phyloP scores from a whole-genome alignment of 805 yeast species.

The Ogataea dorogensis region DNA sequence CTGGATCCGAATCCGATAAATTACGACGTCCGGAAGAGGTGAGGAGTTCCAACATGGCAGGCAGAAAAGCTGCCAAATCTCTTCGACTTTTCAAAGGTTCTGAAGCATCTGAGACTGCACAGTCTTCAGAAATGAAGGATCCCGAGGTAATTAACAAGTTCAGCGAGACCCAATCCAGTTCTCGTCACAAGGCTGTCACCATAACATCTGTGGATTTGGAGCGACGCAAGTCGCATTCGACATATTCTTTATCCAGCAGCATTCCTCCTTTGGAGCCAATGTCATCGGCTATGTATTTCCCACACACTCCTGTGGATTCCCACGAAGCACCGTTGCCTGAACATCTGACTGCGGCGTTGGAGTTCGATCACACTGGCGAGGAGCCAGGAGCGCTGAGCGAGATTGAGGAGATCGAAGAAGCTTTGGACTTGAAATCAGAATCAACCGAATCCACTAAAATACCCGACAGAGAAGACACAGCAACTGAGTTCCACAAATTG shows the following conservation, averaged over 20 bases:
- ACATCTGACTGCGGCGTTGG: slow-evolving; percentile 50
- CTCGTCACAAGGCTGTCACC: slow-evolving; percentile 15
- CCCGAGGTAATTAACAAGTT: slow-evolving; percentile 2
- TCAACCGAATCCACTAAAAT: slow-evolving; percentile 1
- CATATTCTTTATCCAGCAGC: slow-evolving; percentile 9
- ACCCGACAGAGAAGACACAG: slow-evolving; percentile 1
- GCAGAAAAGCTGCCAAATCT: slow-evolving; percentile 59
- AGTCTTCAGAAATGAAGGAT: slow-evolving; percentile 2
- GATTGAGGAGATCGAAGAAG: slow-evolving; percentile 27
- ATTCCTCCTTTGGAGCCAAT: slow-evolving; percentile 50
- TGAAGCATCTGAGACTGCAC: slow-evolving; percentile 25
- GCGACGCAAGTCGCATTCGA: slow-evolving; percentile 9
- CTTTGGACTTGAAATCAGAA: slow-evolving; percentile 17
- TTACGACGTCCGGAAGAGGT: slow-evolving; percentile 9
- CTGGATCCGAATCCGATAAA: slow-evolving; percentile 2
- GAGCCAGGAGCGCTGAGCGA: slow-evolving; percentile 25
- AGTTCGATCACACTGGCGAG: slow-evolving; percentile 39
- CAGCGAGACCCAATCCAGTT: slow-evolving; percentile 1
- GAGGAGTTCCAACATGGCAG: slow-evolving; percentile 35
- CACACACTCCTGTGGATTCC: slow-evolving; percentile 50
- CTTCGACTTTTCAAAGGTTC: slow-evolving; percentile 48
- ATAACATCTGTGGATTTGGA: slow-evolving; percentile 20
- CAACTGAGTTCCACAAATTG: slow-evolving; percentile 1
- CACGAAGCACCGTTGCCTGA: slow-evolving; percentile 28
- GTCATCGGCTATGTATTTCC: slow-evolving; percentile 69